Evolutionary conservation across 495 filamentous ascomycete species (phyloP), one percentile per base, ranked within the genome.

Genomic region (Aspergillus ellipticus): DNA sequence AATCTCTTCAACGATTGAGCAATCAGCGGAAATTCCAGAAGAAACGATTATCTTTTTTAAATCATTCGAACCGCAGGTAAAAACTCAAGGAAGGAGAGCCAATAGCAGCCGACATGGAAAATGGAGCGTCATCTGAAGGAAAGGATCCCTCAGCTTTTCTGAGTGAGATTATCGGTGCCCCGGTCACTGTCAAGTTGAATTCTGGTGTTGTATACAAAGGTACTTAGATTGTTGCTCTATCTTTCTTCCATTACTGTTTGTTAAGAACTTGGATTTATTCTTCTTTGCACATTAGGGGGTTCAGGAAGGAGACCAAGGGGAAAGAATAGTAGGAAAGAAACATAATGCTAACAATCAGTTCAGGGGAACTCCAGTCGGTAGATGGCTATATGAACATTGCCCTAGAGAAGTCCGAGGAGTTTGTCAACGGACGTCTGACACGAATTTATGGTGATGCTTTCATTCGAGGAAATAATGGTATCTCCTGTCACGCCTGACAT

Each of bases 351-450:
- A 58, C 56, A 42, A 13, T 5, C 0, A 6, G 8, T 46, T 8
- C 48, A 96, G 92, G 92, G 35, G 89, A 95, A 64, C 80, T 96
- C n/a, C 90, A 96, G 63, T 96, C 91, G 0, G 92, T 97, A 42
- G 94, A 98, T 68, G 95, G 95, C 37, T 98, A 97, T 68, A 97
- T 98, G 94, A 97, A 98, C 70, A 95, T 98, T 60, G 91, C 94
- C 17, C 81, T 98, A 3, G 94, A 97, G 67, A 92, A 96, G 70
- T 93, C 91, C 0, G 87, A 91, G 57, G 95, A 98, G 74, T 91
- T 85, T 63, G 87, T 94, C 48, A 85, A 92, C 66, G 95, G 93
- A 22, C 83, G 83, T 55, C 81, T 90, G 66, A 82, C 84, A 59
- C 81, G 89, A 61, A 87, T 77, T 42, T 97, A 96, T 71, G 94